phyloP scores from a whole-genome alignment of 257 asterid genomes.

The Vinca minor region DNA sequence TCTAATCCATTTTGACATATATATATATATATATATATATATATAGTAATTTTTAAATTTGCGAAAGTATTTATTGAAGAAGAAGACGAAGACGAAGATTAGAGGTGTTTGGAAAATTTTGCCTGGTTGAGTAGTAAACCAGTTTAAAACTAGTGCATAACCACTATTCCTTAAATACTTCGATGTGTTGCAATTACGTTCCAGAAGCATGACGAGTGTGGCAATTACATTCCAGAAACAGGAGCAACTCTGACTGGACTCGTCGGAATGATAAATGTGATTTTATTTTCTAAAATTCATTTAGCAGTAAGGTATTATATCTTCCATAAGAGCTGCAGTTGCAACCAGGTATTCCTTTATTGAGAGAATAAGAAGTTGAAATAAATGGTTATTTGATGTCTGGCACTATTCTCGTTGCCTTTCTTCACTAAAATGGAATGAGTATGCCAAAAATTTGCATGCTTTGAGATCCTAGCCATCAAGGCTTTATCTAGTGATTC shows the following conservation, averaged over 20 bases:
- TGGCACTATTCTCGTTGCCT: not conserved
- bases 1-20: conserved; percentile 97
- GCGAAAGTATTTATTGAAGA: no score
- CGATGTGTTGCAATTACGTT: not conserved
- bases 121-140: not conserved
- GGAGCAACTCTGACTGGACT: not conserved
- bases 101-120: not conserved
- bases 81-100: no score
- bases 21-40: conserved; percentile 19
- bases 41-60: not conserved
- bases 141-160: not conserved
- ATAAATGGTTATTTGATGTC: not conserved
- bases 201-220: not conserved
- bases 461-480: not conserved
- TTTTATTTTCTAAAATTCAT: no score
- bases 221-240: not conserved
- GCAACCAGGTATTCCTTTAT: not conserved
- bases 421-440: not conserved
- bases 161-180: not conserved
- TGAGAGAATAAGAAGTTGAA: not conserved
- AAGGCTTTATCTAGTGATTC: not conserved
- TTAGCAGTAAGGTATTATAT: no score
- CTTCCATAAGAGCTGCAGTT: not conserved
- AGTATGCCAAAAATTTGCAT: not conserved
- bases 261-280: not conserved